These are phyloP conservation scores for Saccharomyces paradoxus DNA, from an alignment of 805 yeast genomes.

Conservation along the genomic window DNA sequence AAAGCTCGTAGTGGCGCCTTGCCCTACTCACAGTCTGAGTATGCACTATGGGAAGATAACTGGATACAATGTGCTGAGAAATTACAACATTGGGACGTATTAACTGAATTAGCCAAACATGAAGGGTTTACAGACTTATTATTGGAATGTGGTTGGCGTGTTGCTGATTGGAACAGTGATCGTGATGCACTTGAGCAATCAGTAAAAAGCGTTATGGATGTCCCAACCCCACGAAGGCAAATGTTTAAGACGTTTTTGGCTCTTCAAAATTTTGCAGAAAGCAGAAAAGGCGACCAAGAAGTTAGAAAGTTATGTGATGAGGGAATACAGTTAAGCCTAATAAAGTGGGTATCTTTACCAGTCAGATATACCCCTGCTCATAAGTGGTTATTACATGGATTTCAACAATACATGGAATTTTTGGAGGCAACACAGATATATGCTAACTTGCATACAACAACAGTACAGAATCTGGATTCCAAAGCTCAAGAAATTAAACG, in stretches of 20 bases:
- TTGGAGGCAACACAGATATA: constrained; percentile 96
- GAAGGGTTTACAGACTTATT: constrained; percentile 94
- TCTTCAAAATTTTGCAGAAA: constrained; percentile 88
- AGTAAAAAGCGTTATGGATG: constrained; percentile 94
- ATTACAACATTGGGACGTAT: constrained; percentile 94
- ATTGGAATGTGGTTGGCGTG: constrained; percentile 99
- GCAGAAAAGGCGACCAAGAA: constrained; percentile 76
- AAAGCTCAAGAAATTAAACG: constrained; percentile 92
- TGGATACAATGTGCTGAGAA: constrained; percentile 98
- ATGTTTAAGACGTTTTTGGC: constrained; percentile 90
- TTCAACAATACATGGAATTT: constrained; percentile 95
- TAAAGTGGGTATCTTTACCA: constrained; percentile 91
- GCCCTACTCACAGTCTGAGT: constrained; percentile 93
- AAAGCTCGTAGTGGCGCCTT: constrained; percentile 91
- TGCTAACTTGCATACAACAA: constrained; percentile 77
- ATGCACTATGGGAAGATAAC: constrained; percentile 95
- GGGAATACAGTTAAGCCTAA: constrained; percentile 84
- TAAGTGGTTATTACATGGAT: constrained; percentile 79
- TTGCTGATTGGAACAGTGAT: constrained; percentile 96
- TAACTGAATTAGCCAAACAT: constrained; percentile 93
- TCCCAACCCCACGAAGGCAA: constrained; percentile 95
- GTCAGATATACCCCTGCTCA: constrained; percentile 70
- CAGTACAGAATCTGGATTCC: constrained; percentile 82
- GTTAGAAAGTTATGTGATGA: constrained; percentile 86
- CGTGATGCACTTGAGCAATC: constrained; percentile 90